Evolutionary conservation across 768 basidiomycete genomes (phyloP).

Genomic region (Boletus subcaerulescens): DNA sequence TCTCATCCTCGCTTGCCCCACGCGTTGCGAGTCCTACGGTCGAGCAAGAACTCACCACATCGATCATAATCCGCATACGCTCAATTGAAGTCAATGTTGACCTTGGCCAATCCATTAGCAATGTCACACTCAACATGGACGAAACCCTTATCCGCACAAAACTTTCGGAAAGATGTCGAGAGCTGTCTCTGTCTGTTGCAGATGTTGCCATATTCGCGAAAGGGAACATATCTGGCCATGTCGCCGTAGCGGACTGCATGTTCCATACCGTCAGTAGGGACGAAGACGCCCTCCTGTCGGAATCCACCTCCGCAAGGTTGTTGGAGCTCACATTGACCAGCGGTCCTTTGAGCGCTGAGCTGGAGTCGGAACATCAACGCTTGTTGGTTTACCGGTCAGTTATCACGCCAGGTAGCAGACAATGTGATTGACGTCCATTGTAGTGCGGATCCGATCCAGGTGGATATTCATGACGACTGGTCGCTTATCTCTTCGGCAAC

Average conservation of each 20-base stretch:
- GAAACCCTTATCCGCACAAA: slow-evolving; percentile 64
- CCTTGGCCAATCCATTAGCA: slow-evolving; percentile 82
- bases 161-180: slow-evolving; percentile 57
- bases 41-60: slow-evolving; percentile 53
- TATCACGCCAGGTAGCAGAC: not conserved
- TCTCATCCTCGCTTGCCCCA: slow-evolving; percentile 15
- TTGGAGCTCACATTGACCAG: slow-evolving; percentile 74
- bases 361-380: slow-evolving; percentile 77
- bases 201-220: slow-evolving; percentile 53
- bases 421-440: slow-evolving; percentile 2
- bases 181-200: slow-evolving; percentile 64
- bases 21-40: slow-evolving; percentile 8
- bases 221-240: slow-evolving; percentile 69
- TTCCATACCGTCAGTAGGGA: slow-evolving; percentile 71
- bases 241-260: slow-evolving; percentile 63
- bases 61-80: slow-evolving; percentile 68
- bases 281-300: slow-evolving; percentile 36
- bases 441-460: slow-evolving; percentile 75
- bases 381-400: slow-evolving; percentile 73
- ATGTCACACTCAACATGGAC: slow-evolving; percentile 60
- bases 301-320: slow-evolving; percentile 46
- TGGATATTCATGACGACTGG: slow-evolving; percentile 84
- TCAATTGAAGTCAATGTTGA: slow-evolving; percentile 74
- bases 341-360: slow-evolving; percentile 58
- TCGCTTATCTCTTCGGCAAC: slow-evolving; percentile 42